These are phyloP conservation scores for Auricularia cornea DNA, from an alignment of 768 basidiomycete species.

Conservation along the genomic window DNA sequence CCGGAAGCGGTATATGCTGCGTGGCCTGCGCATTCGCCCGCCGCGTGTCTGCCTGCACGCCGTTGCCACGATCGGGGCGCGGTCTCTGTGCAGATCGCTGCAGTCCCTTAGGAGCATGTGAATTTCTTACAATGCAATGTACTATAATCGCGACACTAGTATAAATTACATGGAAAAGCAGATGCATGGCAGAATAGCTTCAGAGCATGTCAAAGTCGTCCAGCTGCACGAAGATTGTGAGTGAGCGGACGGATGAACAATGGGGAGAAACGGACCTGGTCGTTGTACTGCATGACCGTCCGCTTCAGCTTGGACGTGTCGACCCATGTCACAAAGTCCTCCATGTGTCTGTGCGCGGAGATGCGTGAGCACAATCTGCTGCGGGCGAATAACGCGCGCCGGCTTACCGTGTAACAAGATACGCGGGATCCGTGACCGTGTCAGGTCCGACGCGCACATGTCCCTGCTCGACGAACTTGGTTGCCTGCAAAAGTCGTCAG, in stretches of 20 bases:
- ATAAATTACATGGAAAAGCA: not conserved
- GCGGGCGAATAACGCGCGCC: not conserved
- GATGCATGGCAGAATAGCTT: slow-evolving; percentile 7
- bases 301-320: slow-evolving; percentile 96
- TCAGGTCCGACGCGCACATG: slow-evolving; percentile 96
- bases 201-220: slow-evolving; percentile 90
- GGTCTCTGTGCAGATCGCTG: too few species aligned
- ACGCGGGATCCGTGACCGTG: slow-evolving; percentile 93
- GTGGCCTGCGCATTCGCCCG: too few species aligned
- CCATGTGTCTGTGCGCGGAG: slow-evolving; percentile 65
- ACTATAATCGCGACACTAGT: not conserved
- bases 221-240: slow-evolving; percentile 40
- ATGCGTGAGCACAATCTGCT: slow-evolving; percentile 6
- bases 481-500: slow-evolving; percentile 51
- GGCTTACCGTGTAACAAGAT: slow-evolving; percentile 76
- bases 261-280: slow-evolving; percentile 60
- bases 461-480: slow-evolving; percentile 96
- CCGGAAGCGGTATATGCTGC: too few species aligned
- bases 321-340: slow-evolving; percentile 99
- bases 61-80: too few species aligned
- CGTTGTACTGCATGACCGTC: slow-evolving; percentile 92
- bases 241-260: not conserved
- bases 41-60: too few species aligned
- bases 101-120: too few species aligned
- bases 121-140: too few species aligned